Base-by-base conservation (phyloP, 768 basidiomycete species). In the Trametes punicea region DNA sequence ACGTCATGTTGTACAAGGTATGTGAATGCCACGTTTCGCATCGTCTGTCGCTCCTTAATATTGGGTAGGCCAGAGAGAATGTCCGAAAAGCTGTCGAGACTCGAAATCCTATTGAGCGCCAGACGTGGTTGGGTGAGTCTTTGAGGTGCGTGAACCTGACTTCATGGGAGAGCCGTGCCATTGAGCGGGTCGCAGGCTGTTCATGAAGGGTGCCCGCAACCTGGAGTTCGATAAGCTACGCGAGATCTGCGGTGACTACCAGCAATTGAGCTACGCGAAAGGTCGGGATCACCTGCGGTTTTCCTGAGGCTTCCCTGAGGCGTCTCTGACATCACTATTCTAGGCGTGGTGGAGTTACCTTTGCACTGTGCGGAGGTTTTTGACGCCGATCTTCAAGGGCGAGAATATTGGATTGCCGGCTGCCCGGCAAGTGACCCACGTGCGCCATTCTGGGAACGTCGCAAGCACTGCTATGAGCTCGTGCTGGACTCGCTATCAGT, bases 1-100 rank as follows among this genome's bases (percentile, higher is more conserved):
- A 99, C 72, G 97, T 99, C 40, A 90, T 97, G 81, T 72, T 97
- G 26, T 98, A 98, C 76, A 99, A 99, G 78, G 93, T 85, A 63
- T 45, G 59, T 10, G 0, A 21, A 48, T n/a, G 1, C n/a, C 45
- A 4, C 16, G 5, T 3, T 10, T 7, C 2, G 13, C 6, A 13
- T 15, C 13, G 3, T 7, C 7, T 18, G 20, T 21, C 15, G 23
- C 26, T 20, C 23, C 3, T 33, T 8, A 9, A 9, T 36, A 23
- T 38, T 11, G 30, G 29, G 3, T 48, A 95, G 92, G 96, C 96
- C 2, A 88, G 91, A 67, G 97, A 99, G 74, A 93, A 90, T 63
- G 79, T 97, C 31, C 87, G 93, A 9, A 90, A 90, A 67, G 93
- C 97, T 27, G 84, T 88, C 23, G 91, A 93, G 65, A 85, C 90